Percentiles rank a stretch among this genome's conserved stretches.
phyloP scores from a whole-genome alignment of 1,284 basidiomycete genomes.

The Xerocomus nothofagi region DNA sequence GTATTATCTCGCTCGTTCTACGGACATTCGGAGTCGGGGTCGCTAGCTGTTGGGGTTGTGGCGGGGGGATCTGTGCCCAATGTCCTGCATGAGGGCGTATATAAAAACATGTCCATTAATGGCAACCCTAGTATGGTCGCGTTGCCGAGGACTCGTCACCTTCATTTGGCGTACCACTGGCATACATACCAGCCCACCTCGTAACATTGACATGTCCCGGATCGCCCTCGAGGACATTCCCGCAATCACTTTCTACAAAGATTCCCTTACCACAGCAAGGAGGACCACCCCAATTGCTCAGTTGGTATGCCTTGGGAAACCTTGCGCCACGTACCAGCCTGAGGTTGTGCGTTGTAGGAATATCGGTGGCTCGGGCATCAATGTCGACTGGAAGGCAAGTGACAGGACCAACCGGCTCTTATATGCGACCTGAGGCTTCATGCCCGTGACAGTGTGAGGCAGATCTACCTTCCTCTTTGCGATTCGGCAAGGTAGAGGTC shows the following conservation, averaged over 20 bases:
- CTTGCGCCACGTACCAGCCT: conserved; percentile 76
- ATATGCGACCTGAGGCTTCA: conserved; percentile 14
- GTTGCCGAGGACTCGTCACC: not conserved
- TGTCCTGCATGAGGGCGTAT: conserved; percentile 46
- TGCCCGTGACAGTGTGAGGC: conserved; percentile 70
- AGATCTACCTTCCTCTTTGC: conserved; percentile 77
- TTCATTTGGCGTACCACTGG: not conserved
- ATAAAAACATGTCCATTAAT: conserved; percentile 14
- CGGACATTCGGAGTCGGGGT: conserved; percentile 75
- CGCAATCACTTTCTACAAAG: conserved; percentile 80
- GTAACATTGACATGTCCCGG: conserved; percentile 64
- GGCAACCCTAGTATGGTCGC: too few relatives aligned
- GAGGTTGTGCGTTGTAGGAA: conserved; percentile 86
- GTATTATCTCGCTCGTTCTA: conserved; percentile 77
- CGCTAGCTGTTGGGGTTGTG: conserved; percentile 83
- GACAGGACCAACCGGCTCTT: conserved; percentile 8
- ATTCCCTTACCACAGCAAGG: conserved; percentile 61
- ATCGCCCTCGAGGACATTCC: conserved; percentile 68
- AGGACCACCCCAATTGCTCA: conserved; percentile 73
- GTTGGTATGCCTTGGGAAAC: conserved; percentile 76
- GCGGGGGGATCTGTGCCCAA: conserved; percentile 68
- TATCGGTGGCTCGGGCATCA: conserved; percentile 70
- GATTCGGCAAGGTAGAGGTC: conserved; percentile 82
- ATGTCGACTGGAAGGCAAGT: conserved; percentile 83
- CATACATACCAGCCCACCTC: too few relatives aligned